Percentiles rank a stretch among this genome's conserved stretches.
phyloP scores from a whole-genome alignment of 345 rosid species.

The Lenwebbia sp. region DNA sequence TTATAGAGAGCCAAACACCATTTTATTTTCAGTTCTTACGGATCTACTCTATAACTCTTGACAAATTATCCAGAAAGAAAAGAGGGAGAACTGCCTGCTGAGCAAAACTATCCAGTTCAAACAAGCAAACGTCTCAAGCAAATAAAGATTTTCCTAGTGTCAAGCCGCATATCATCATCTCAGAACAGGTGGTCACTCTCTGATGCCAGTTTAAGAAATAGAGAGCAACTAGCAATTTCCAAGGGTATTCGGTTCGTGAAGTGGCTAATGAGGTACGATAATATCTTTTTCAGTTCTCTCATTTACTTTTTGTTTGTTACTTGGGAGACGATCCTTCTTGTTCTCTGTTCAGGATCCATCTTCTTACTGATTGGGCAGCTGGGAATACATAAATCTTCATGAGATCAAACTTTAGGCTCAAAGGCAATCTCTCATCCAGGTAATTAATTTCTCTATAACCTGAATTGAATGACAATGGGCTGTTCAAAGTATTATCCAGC shows the following conservation, averaged over 20 bases:
- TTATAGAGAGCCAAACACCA: not conserved
- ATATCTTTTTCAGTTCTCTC: not conserved
- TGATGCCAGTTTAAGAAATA: not conserved
- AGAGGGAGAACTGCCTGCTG: not conserved
- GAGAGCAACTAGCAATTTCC: not conserved
- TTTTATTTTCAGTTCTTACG: not conserved
- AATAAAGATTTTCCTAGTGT: not conserved
- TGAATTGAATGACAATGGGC: not conserved
- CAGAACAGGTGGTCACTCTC: not conserved
- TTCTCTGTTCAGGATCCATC: not conserved
- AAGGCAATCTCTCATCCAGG: not conserved
- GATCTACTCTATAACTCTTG: not conserved
- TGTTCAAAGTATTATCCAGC: not conserved
- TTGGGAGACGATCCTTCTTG: not conserved
- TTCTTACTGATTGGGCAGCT: not conserved
- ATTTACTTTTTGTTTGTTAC: not conserved
- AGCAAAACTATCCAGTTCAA: not conserved
- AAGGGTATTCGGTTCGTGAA: not conserved
- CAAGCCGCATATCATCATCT: not conserved
- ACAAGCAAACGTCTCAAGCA: not conserved
- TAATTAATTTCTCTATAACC: not conserved
- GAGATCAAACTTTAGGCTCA: not conserved
- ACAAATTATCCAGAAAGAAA: not conserved
- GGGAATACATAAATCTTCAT: not conserved
- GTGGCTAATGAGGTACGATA: not conserved